Evolutionary conservation across 2,329 filamentous ascomycete species (phyloP).

Genomic region (Capronia americana): DNA sequence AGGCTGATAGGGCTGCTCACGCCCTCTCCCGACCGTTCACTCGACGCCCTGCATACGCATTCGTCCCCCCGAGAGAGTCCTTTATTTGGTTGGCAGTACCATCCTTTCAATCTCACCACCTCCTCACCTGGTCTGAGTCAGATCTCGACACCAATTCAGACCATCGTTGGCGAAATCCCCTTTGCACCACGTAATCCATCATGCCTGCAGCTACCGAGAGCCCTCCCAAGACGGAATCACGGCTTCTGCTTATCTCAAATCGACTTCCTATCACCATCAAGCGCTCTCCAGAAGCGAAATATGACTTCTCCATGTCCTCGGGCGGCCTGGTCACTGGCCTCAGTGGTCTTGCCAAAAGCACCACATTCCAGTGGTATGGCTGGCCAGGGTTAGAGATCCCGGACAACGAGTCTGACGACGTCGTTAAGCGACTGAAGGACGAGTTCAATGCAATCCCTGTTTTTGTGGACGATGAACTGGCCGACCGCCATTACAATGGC

Average conservation of each 20-base stretch:
- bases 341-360: slow-evolving; percentile 90
- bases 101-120: slow-evolving; percentile 6
- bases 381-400: slow-evolving; percentile 95
- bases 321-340: slow-evolving; percentile 93
- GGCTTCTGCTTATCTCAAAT: slow-evolving; percentile 88
- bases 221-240: slow-evolving; percentile 37
- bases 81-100: background rate
- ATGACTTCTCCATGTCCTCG: slow-evolving; percentile 94
- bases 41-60: background rate
- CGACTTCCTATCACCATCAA: slow-evolving; percentile 97
- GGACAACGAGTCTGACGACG: slow-evolving; percentile 75
- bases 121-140: slow-evolving; percentile 16
- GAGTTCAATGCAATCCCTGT: slow-evolving; percentile 90
- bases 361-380: slow-evolving; percentile 97
- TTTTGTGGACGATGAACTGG: slow-evolving; percentile 90
- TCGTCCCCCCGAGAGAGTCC: background rate
- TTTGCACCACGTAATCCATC: background rate
- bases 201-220: slow-evolving; percentile 36
- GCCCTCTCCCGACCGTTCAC: background rate
- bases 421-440: slow-evolving; percentile 79
- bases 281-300: slow-evolving; percentile 86
- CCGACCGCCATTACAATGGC: slow-evolving; percentile 95
- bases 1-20: background rate
- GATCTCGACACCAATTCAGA: slow-evolving; percentile 1
- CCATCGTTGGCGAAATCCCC: background rate